These are phyloP conservation scores for Arabis hirsuta DNA, from an alignment of 345 rosid genomes.

Conservation along the genomic window DNA sequence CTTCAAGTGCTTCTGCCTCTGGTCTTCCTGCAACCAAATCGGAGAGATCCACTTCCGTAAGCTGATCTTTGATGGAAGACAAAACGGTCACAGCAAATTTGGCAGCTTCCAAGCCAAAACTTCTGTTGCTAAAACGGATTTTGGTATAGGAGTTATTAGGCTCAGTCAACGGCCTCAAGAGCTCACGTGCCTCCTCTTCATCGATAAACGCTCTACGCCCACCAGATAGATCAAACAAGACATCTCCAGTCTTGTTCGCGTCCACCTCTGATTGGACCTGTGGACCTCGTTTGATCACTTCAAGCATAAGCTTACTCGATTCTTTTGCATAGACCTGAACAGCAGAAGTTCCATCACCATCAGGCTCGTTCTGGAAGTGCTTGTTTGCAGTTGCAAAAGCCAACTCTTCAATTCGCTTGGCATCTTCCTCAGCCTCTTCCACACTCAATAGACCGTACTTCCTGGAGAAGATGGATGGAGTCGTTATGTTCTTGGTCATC, in stretches of 20 bases:
- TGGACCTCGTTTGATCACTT: conserved; percentile 82
- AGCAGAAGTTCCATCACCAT: conserved; percentile 89
- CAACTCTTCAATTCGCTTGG: conserved; percentile 69
- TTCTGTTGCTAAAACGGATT: conserved; percentile 81
- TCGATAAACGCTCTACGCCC: conserved; percentile 82
- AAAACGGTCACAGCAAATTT: conserved; percentile 66
- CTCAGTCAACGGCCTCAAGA: conserved; percentile 60
- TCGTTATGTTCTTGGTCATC: conserved; percentile 73
- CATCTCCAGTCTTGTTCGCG: conserved; percentile 35
- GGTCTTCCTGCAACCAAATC: conserved; percentile 90
- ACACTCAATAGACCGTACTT: conserved; percentile 69
- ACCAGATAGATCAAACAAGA: conserved; percentile 73
- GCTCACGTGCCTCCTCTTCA: conserved; percentile 69
- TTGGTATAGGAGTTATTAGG: conserved; percentile 60
- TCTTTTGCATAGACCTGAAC: conserved; percentile 91
- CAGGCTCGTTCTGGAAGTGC: conserved; percentile 78
- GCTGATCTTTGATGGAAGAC: conserved; percentile 68
- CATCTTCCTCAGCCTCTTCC: conserved; percentile 79
- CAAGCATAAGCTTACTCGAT: conserved; percentile 80
- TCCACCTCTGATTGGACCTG: conserved; percentile 45
- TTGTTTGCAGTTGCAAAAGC: conserved; percentile 72
- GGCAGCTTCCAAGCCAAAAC: conserved; percentile 86
- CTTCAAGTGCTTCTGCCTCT: conserved; percentile 85
- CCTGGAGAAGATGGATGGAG: conserved; percentile 76
- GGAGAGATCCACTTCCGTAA: conserved; percentile 81